Conservation (phyloP, 2,329 filamentous ascomycete species). For the Talaromyces pinophilus region DNA sequence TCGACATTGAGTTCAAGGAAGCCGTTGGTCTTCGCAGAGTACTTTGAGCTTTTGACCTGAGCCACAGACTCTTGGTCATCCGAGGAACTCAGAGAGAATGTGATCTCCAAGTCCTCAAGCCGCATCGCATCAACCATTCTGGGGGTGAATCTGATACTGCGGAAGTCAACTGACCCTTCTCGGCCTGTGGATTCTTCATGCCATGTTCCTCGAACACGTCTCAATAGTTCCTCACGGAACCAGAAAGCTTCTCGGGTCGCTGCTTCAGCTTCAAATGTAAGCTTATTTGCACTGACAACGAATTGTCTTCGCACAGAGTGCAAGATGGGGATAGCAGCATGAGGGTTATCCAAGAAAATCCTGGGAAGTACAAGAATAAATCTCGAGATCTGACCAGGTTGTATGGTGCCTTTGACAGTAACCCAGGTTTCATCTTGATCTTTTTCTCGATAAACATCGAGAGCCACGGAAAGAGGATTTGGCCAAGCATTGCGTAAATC, state of each 20-base stretch:
- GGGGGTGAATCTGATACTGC: conserved; percentile 69
- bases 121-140: conserved; percentile 83
- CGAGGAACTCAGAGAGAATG: conserved; percentile 46
- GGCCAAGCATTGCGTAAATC: conserved; percentile 92
- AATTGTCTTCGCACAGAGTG: conserved; percentile 90
- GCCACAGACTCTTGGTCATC: conserved; percentile 28
- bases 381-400: conserved; percentile 66
- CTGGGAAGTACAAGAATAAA: conserved; percentile 74
- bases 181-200: conserved; percentile 60
- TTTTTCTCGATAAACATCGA: conserved; percentile 50
- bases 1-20: conserved; percentile 71
- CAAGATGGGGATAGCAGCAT: conserved; percentile 75
- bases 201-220: conserved; percentile 72
- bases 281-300: conserved; percentile 77
- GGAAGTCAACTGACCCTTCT: conserved; percentile 71
- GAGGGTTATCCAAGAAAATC: conserved; percentile 73
- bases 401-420: conserved; percentile 49
- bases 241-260: conserved; percentile 82
- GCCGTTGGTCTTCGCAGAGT: conserved; percentile 55
- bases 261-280: conserved; percentile 77
- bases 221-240: conserved; percentile 81
- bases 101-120: conserved; percentile 74
- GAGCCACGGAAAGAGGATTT: conserved; percentile 67
- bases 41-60: conserved; percentile 50
- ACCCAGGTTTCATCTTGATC: conserved; percentile 31